Conservation (phyloP, 2,329 filamentous ascomycete species). For the Aspergillus sp. region DNA sequence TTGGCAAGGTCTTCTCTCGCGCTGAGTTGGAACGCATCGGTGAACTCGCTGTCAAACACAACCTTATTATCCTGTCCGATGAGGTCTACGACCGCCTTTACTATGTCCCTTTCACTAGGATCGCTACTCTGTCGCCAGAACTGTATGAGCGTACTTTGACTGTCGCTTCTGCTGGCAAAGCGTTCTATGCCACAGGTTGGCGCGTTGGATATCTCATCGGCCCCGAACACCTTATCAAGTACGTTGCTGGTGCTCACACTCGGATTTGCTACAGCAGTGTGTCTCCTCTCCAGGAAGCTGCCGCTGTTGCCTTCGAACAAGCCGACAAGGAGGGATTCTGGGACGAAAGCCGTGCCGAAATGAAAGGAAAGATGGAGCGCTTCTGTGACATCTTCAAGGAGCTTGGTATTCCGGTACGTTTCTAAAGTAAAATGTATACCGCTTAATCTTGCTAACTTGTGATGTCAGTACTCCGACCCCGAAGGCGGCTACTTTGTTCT, state of each 20-base stretch:
- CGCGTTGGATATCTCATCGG: conserved; percentile 93
- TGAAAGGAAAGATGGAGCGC: conserved; percentile 77
- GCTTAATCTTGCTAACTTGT: not conserved
- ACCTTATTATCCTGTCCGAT: conserved; percentile 86
- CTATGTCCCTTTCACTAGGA: conserved; percentile 89
- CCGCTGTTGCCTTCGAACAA: conserved; percentile 86
- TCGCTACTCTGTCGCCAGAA: conserved; percentile 84
- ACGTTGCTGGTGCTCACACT: conserved; percentile 86
- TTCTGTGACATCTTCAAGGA: conserved; percentile 79
- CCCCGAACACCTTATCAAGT: conserved; percentile 76
- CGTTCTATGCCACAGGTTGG: conserved; percentile 98
- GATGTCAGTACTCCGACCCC: conserved; percentile 65
- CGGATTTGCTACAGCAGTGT: conserved; percentile 94
- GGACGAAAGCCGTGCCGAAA: conserved; percentile 72
- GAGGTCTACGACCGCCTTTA: conserved; percentile 93
- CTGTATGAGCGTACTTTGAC: conserved; percentile 82
- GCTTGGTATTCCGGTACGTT: conserved; percentile 55
- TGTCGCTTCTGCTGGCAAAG: conserved; percentile 93
- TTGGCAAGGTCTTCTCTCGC: conserved; percentile 87
- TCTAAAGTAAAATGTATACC: too few species aligned
- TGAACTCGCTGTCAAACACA: conserved; percentile 80
- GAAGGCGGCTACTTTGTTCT: conserved; percentile 97
- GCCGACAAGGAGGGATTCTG: conserved; percentile 82
- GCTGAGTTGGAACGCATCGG: conserved; percentile 78
- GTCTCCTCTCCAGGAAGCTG: conserved; percentile 87